Evolutionary conservation across 306 rosid genomes (phyloP).

Genomic region (Cucurbita moschata): DNA sequence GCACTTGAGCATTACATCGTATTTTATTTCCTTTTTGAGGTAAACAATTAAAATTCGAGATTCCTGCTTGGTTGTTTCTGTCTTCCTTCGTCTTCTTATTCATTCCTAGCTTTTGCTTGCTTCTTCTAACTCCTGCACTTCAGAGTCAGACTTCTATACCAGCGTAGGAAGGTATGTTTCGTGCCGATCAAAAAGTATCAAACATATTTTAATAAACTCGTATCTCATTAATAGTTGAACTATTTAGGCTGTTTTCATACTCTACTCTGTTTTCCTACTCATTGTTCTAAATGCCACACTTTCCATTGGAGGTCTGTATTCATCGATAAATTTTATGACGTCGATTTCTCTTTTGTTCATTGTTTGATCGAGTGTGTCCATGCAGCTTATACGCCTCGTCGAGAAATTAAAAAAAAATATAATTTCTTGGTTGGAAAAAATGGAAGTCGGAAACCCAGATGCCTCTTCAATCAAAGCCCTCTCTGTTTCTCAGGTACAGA

Average conservation of each 20-base stretch:
- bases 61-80: neutral
- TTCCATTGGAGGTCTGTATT: neutral
- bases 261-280: neutral
- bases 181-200: neutral
- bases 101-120: slow-evolving; percentile 4
- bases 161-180: neutral
- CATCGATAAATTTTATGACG: neutral
- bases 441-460: slow-evolving; percentile 41
- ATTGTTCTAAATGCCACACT: neutral
- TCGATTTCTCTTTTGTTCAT: slow-evolving; percentile 11
- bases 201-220: neutral
- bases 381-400: neutral
- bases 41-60: neutral
- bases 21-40: slow-evolving; percentile 4
- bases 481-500: slow-evolving; percentile 47
- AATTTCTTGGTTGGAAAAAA: neutral
- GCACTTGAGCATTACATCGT: neutral
- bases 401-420: neutral
- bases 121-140: neutral
- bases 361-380: slow-evolving; percentile 31
- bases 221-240: neutral
- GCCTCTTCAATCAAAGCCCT: slow-evolving; percentile 42
- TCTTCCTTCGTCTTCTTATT: neutral
- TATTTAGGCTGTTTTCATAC: neutral
- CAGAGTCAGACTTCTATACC: neutral